phyloP scores from a whole-genome alignment of 169 alveolate species.

The Plasmodium berghei region DNA sequence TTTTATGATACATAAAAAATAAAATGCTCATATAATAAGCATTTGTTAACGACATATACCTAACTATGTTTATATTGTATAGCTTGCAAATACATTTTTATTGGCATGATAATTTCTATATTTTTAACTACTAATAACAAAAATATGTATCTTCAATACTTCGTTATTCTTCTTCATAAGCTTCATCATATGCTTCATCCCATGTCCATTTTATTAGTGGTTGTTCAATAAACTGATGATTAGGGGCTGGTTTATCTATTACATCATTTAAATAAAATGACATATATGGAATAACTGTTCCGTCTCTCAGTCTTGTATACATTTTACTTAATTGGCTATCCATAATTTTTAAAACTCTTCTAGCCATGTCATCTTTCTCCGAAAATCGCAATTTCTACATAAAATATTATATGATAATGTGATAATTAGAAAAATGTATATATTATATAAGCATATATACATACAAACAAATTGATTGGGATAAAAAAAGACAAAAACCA shows the following conservation, averaged over 20 bases:
- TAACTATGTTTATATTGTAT: too few relatives aligned
- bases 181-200: constrained; percentile 95
- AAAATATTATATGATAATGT: not conserved
- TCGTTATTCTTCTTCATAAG: constrained; percentile 84
- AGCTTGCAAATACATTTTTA: not conserved
- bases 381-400: constrained; percentile 85
- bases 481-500: not conserved
- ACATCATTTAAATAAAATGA: constrained; percentile 88
- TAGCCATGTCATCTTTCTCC: constrained; percentile 91
- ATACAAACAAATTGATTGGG: not conserved
- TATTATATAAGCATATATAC: not conserved
- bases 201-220: constrained; percentile 95
- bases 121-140: constrained; percentile 1
- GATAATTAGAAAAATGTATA: not conserved
- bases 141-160: not conserved
- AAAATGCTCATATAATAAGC: not conserved
- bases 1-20: not conserved
- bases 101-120: not conserved
- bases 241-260: constrained; percentile 91
- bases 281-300: constrained; percentile 92
- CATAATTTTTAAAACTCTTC: constrained; percentile 92
- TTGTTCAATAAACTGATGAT: constrained; percentile 88
- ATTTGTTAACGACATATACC: too few relatives aligned
- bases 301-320: constrained; percentile 94
- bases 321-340: constrained; percentile 91